phyloP scores from a whole-genome alignment of 345 rosid species.

The Clausena lansium region DNA sequence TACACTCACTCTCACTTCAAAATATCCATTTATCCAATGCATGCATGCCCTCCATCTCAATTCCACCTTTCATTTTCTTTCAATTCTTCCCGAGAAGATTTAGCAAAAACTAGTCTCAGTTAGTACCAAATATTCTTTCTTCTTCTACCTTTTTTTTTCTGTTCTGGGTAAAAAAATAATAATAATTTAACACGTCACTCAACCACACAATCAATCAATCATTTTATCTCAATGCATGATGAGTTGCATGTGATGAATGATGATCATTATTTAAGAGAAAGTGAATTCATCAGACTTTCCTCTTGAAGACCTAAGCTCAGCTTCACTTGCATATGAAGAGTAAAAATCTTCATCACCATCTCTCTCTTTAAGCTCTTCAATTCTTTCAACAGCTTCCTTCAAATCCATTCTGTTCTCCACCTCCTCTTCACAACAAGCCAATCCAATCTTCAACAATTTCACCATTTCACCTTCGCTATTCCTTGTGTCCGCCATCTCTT shows the following conservation, averaged over 20 bases:
- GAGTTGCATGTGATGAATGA: not conserved
- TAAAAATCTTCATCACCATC: conserved; percentile 53
- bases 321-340: conserved; percentile 53
- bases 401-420: conserved; percentile 77
- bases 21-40: not conserved
- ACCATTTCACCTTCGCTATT: conserved; percentile 43
- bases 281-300: conserved; percentile 36
- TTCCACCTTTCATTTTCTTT: not conserved
- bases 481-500: conserved; percentile 42
- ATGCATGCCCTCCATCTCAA: not conserved
- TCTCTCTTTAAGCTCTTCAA: conserved; percentile 56
- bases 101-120: not conserved
- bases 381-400: conserved; percentile 58
- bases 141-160: not conserved
- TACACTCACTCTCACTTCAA: not conserved
- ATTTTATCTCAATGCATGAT: not conserved
- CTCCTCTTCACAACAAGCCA: conserved; percentile 64
- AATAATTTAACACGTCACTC: no score
- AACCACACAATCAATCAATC: no score
- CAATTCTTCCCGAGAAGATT: not conserved
- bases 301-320: conserved; percentile 34
- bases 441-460: conserved; percentile 59
- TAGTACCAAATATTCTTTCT: not conserved
- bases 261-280: conserved; percentile 4
- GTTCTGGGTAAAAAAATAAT: no score